phyloP scores from a whole-genome alignment of 805 yeast species.

The Hanseniaspora mollemarum region DNA sequence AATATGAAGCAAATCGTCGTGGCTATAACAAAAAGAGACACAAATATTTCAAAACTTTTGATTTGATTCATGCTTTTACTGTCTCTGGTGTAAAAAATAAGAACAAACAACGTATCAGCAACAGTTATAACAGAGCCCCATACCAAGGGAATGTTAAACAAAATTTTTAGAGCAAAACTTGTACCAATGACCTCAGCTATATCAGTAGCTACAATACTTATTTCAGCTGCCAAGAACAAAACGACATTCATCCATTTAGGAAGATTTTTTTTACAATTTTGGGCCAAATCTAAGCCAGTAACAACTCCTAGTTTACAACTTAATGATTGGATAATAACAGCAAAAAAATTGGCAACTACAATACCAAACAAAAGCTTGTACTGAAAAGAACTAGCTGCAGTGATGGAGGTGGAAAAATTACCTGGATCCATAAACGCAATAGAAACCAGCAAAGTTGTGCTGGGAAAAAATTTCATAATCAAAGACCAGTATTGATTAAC shows the following conservation, averaged over 20 bases:
- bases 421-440: constrained; percentile 95
- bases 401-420: constrained; percentile 78
- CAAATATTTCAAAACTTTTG: constrained; percentile 64
- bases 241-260: constrained; percentile 42
- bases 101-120: constrained; percentile 65
- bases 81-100: constrained; percentile 67
- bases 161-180: constrained; percentile 71
- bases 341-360: constrained; percentile 65
- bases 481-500: neutral
- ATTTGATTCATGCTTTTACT: constrained; percentile 57
- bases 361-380: constrained; percentile 64
- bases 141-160: constrained; percentile 62
- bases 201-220: constrained; percentile 69
- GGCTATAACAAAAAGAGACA: constrained; percentile 55
- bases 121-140: constrained; percentile 72
- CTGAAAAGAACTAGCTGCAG: constrained; percentile 75
- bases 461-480: constrained; percentile 46
- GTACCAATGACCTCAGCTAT: constrained; percentile 92
- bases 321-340: constrained; percentile 68
- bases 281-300: constrained; percentile 79
- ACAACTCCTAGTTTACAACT: constrained; percentile 81
- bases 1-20: constrained; percentile 73
- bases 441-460: constrained; percentile 79
- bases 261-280: constrained; percentile 63
- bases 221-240: constrained; percentile 6